Base-by-base conservation (phyloP, 305 asterid genomes). In the Fraxinus paxiana region DNA sequence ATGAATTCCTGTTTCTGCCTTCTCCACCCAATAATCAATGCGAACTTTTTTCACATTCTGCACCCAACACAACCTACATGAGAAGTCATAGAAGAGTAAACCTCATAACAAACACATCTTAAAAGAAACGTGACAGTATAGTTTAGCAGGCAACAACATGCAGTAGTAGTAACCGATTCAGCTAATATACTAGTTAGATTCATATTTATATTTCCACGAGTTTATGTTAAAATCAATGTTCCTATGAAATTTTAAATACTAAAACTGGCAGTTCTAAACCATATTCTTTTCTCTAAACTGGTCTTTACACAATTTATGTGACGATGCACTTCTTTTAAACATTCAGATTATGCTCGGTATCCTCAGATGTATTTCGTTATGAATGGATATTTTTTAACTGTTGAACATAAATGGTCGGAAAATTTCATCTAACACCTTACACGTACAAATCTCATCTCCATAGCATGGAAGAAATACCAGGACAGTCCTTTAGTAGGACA, bases 11-110 rank as follows among this genome's bases (percentile, higher is more conserved):
- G 99, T 94, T 84, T 93, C 99, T 80, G 97, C 93, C 88, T 94
- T 96, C 92, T 96, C 99, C 77, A 93, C 98, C 98, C 98, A 96
- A 86, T 96, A 96, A 69, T 94, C 98, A 71, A 96, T 91, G 73
- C 90, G 93, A 69, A 96, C 93, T 63, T 78, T 84, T 86, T 91
- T 94, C 79, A 94, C 92, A 92, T 87, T 92, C 98, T 94, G 97
- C 92, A 87, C 88, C 81, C 87, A 85, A 87, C 88, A 85, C 83
- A 77, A 84, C 92, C 98, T 94, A 88, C 86, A 88, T 87, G 87
- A 87, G 83, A 87, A 87, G 80, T 83, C 77, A 83, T 75, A 84
- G 78, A 80, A 78, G 80, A 78, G 87, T 79, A 85, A 80, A 88
- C 81, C 85, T 78, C 81, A 85, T 86, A 81, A 82, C 77, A 63